Evolutionary conservation across 495 filamentous ascomycete genomes (phyloP).

Genomic region (Rostrohypoxylon terebratum): DNA sequence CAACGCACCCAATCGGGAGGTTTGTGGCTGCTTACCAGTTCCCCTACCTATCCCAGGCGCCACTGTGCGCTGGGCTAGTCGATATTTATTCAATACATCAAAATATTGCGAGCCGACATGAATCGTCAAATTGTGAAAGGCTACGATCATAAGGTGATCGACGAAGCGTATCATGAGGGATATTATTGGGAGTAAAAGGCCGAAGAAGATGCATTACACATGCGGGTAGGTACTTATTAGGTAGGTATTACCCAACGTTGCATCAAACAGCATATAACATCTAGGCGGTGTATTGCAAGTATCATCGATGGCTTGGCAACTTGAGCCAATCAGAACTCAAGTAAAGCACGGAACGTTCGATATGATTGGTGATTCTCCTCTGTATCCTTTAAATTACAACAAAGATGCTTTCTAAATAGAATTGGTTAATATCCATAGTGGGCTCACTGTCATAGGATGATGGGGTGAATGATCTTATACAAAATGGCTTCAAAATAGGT

Average conservation of each 20-base stretch:
- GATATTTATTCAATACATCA: neutral
- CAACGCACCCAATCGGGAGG: slow-evolving; percentile 16
- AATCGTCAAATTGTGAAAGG: neutral
- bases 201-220: neutral
- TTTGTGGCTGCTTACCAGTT: slow-evolving; percentile 15
- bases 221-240: neutral
- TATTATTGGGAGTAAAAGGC: neutral
- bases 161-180: neutral
- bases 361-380: neutral
- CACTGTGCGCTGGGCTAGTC: neutral
- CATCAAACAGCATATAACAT: neutral
- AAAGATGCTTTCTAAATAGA: neutral
- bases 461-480: too few species aligned
- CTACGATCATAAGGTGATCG: neutral
- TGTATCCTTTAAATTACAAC: neutral
- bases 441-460: too few species aligned
- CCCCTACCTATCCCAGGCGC: neutral
- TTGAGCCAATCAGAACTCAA: neutral
- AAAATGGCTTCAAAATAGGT: too few species aligned
- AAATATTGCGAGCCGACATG: neutral
- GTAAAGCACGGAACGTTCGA: neutral
- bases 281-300: neutral
- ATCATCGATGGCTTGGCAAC: neutral
- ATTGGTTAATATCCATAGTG: too few species aligned
- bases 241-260: neutral